Conservation (phyloP, 2,329 filamentous ascomycete genomes). For the Calonectria fujianensis region DNA sequence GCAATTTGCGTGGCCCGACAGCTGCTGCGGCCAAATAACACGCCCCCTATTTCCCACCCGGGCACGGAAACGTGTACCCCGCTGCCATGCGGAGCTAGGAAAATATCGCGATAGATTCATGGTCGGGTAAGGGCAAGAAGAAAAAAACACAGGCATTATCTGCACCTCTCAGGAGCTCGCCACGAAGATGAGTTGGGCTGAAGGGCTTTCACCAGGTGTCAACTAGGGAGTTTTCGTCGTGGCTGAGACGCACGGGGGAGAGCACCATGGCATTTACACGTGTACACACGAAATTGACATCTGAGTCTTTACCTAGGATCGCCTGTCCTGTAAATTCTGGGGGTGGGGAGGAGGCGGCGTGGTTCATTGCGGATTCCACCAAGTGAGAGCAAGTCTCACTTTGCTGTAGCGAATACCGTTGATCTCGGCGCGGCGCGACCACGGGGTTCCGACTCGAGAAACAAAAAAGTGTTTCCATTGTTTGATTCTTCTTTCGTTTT, state of each 20-base stretch:
- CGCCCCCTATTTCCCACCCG: background rate
- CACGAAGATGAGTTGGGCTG: background rate
- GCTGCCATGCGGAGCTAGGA: slow-evolving; percentile 1
- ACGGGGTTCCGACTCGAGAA: background rate
- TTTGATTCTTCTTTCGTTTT: background rate
- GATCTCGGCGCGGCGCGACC: background rate
- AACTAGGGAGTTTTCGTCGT: background rate
- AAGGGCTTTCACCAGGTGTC: background rate
- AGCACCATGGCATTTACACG: background rate
- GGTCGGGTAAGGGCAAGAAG: background rate
- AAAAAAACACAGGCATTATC: background rate
- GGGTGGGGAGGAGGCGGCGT: background rate
- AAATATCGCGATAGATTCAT: background rate
- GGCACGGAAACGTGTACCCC: background rate
- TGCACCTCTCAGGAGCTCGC: background rate
- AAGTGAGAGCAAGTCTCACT: background rate
- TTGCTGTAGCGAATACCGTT: background rate
- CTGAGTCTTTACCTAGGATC: background rate
- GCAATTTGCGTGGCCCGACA: background rate
- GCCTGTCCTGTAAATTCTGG: slow-evolving; percentile 10
- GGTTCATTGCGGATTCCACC: background rate
- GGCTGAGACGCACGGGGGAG: background rate
- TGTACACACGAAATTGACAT: background rate
- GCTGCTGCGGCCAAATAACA: slow-evolving; percentile 17
- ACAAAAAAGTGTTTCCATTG: background rate